Evolutionary conservation across 768 basidiomycete species (phyloP).

Genomic region (Omphalotus guepiniiformis): DNA sequence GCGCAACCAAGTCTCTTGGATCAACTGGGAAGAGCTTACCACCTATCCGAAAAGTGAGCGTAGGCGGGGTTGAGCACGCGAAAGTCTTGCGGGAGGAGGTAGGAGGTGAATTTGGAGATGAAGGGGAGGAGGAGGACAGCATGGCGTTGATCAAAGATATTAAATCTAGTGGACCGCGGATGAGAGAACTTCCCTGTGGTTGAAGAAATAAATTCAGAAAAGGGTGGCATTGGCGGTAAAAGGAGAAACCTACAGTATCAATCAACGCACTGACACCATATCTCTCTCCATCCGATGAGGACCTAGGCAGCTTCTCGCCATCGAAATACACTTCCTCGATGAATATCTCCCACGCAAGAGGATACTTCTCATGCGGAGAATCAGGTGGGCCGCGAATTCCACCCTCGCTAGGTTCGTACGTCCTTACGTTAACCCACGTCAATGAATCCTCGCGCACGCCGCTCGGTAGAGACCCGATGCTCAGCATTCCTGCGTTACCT

Average conservation of each 20-base stretch:
- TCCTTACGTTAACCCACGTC: conserved; percentile 63
- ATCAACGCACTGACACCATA: conserved; percentile 62
- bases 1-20: conserved; percentile 63
- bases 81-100: conserved; percentile 30
- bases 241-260: conserved; percentile 53
- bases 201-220: neutral
- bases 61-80: conserved; percentile 59
- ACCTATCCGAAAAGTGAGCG: conserved; percentile 62
- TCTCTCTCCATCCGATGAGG: conserved; percentile 40
- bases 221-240: neutral
- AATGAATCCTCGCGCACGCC: conserved; percentile 43
- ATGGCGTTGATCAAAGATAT: conserved; percentile 22
- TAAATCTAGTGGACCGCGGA: conserved; percentile 71
- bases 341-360: conserved; percentile 68
- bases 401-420: conserved; percentile 46
- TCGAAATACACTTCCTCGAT: conserved; percentile 72
- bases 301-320: conserved; percentile 54
- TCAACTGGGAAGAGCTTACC: conserved; percentile 70
- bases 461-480: conserved; percentile 60
- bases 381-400: conserved; percentile 53
- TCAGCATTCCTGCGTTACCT: conserved; percentile 61
- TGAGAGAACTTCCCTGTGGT: conserved; percentile 65
- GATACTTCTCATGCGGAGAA: conserved; percentile 61
- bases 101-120: conserved; percentile 9
- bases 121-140: too few species aligned